These are phyloP conservation scores for Drosera capensis DNA, from an alignment of 148 eudicot species.

Conservation along the genomic window DNA sequence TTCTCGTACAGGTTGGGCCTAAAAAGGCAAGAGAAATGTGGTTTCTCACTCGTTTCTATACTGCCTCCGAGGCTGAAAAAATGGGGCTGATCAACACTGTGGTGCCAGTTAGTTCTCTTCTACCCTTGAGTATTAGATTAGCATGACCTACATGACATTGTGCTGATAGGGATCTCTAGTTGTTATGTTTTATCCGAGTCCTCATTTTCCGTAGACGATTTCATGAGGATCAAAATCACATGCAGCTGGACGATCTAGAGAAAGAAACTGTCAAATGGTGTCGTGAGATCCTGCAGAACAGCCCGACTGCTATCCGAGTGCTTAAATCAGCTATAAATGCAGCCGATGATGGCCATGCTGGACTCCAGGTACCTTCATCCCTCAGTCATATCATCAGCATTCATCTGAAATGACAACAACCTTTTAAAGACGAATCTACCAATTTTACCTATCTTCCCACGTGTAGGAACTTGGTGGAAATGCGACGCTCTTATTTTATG, in stretches of 20 bases:
- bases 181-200: not conserved
- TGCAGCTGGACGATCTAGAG: slow-evolving; percentile 67
- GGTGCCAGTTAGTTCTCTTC: slow-evolving; percentile 59
- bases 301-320: slow-evolving; percentile 82
- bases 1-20: slow-evolving; percentile 55
- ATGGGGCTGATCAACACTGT: slow-evolving; percentile 95
- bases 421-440: not conserved
- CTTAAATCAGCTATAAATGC: slow-evolving; percentile 90
- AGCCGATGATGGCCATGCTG: slow-evolving; percentile 93
- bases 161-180: not conserved
- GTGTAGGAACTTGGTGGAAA: slow-evolving; percentile 74
- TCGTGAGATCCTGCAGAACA: slow-evolving; percentile 76
- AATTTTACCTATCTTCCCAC: not conserved
- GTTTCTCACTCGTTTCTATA: slow-evolving; percentile 72
- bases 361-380: slow-evolving; percentile 63
- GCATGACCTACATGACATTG: not conserved
- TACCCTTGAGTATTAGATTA: not conserved
- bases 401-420: not conserved
- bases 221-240: not conserved
- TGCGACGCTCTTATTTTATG: slow-evolving; percentile 73
- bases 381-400: not conserved
- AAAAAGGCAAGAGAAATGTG: slow-evolving; percentile 97
- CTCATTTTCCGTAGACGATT: not conserved
- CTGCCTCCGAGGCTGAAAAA: slow-evolving; percentile 76
- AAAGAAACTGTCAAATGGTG: slow-evolving; percentile 93